These are phyloP conservation scores for Suillus discolor DNA, from an alignment of 768 basidiomycete species.

Conservation along the genomic window DNA sequence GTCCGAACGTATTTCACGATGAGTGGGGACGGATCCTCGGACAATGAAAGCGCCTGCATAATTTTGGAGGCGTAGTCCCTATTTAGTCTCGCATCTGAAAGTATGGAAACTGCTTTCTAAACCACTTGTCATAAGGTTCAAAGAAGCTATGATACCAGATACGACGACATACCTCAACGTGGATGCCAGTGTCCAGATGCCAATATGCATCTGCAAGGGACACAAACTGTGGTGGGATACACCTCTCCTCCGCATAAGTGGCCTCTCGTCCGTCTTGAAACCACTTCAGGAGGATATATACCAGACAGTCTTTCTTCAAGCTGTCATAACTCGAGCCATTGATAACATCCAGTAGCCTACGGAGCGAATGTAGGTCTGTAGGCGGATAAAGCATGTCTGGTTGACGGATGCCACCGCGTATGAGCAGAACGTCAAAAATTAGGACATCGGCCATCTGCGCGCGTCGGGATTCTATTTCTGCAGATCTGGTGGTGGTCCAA, in stretches of 20 bases:
- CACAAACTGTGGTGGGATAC: slow-evolving; percentile 77
- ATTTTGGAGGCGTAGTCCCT: slow-evolving; percentile 81
- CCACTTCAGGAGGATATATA: slow-evolving; percentile 84
- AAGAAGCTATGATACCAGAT: not conserved
- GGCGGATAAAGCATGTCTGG: slow-evolving; percentile 75
- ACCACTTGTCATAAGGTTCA: not conserved
- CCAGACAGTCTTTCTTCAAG: slow-evolving; percentile 78
- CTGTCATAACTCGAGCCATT: slow-evolving; percentile 64
- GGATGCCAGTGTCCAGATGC: slow-evolving; percentile 72
- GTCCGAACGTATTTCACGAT: slow-evolving; percentile 76
- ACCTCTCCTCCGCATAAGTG: slow-evolving; percentile 49
- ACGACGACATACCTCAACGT: slow-evolving; percentile 55
- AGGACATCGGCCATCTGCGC: slow-evolving; percentile 62
- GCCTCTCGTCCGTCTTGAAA: slow-evolving; percentile 61
- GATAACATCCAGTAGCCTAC: slow-evolving; percentile 62
- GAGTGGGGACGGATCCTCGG: slow-evolving; percentile 49
- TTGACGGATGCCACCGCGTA: slow-evolving; percentile 59
- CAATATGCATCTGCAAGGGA: slow-evolving; percentile 85
- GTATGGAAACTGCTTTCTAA: slow-evolving; percentile 70
- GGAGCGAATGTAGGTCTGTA: slow-evolving; percentile 51
- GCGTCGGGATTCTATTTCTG: slow-evolving; percentile 65
- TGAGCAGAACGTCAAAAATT: slow-evolving; percentile 74
- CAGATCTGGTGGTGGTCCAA: slow-evolving; percentile 54
- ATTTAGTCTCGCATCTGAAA: slow-evolving; percentile 75
- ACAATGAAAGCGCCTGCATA: slow-evolving; percentile 53